These are phyloP conservation scores for Leccinum barrowsii DNA, from an alignment of 768 basidiomycete species.

Conservation along the genomic window DNA sequence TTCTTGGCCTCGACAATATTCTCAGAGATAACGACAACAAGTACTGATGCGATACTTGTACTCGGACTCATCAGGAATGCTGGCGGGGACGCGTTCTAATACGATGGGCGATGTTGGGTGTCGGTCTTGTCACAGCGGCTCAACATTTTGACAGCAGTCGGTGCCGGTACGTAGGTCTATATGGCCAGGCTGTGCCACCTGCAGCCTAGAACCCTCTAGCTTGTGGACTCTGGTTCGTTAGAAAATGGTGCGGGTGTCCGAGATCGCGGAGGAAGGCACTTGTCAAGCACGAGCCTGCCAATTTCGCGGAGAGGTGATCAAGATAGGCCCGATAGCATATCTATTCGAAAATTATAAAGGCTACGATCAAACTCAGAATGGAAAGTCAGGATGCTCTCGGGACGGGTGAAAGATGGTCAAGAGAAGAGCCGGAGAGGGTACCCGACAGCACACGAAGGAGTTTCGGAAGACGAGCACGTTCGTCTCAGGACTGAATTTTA, in stretches of 20 bases:
- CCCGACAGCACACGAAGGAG: slow-evolving; percentile 7
- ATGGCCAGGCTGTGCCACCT: background rate
- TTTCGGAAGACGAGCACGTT: slow-evolving; percentile 10
- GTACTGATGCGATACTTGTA: no score
- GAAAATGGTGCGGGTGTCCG: background rate
- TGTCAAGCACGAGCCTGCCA: background rate
- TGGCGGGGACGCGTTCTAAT: no score
- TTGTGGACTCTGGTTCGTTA: background rate
- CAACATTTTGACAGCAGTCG: no score
- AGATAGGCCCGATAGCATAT: slow-evolving; percentile 1
- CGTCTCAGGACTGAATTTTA: slow-evolving; percentile 9
- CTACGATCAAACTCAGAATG: background rate
- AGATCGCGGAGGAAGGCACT: background rate
- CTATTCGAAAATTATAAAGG: background rate
- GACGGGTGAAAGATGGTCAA: background rate
- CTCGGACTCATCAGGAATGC: no score
- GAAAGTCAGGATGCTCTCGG: slow-evolving; percentile 17
- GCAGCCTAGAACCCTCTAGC: background rate
- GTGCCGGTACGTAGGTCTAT: no score
- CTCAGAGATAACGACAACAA: background rate
- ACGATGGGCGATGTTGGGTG: no score
- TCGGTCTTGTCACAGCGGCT: no score
- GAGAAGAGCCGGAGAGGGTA: slow-evolving; percentile 1
- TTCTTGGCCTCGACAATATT: background rate
- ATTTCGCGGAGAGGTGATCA: background rate